Conservation (phyloP, 1,139 yeast genomes). For the Suhomyces wounanorum region DNA sequence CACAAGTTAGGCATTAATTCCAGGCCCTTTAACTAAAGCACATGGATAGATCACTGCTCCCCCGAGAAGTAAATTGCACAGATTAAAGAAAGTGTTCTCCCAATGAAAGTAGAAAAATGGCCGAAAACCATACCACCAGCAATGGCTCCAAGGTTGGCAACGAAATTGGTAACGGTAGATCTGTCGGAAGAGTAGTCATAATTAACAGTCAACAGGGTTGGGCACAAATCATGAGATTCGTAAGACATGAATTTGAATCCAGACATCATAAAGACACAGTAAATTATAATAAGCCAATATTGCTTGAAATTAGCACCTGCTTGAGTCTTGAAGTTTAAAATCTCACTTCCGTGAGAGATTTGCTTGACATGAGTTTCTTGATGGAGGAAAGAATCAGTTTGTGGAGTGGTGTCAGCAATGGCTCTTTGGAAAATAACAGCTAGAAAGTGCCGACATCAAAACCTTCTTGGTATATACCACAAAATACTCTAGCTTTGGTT, state of each 20-base stretch:
- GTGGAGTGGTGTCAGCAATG: constrained; percentile 33
- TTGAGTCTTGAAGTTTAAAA: constrained; percentile 20
- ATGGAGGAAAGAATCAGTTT: constrained; percentile 36
- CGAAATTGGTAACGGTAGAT: constrained; percentile 66
- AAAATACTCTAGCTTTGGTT: constrained; percentile 37
- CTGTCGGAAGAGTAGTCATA: constrained; percentile 51
- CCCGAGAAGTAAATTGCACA: constrained; percentile 63
- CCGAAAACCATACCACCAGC: constrained; percentile 66
- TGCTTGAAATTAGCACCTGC: constrained; percentile 32
- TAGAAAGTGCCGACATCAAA: constrained; percentile 46
- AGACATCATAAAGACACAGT: constrained; percentile 42
- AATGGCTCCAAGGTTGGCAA: constrained; percentile 72
- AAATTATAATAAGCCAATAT: constrained; percentile 43
- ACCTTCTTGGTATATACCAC: constrained; percentile 45
- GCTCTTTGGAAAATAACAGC: constrained; percentile 48
- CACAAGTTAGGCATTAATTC: constrained; percentile 77
- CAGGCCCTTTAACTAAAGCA: constrained; percentile 59
- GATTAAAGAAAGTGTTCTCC: constrained; percentile 54
- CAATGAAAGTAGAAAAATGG: constrained; percentile 58
- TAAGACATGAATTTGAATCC: constrained; percentile 62
- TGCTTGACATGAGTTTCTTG: constrained; percentile 26
- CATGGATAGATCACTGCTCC: constrained; percentile 71
- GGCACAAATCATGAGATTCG: constrained; percentile 74
- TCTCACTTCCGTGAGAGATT: constrained; percentile 17
- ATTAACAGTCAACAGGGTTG: constrained; percentile 61